Evolutionary conservation across 345 rosid genomes (phyloP).

Genomic region (Salix udensis): DNA sequence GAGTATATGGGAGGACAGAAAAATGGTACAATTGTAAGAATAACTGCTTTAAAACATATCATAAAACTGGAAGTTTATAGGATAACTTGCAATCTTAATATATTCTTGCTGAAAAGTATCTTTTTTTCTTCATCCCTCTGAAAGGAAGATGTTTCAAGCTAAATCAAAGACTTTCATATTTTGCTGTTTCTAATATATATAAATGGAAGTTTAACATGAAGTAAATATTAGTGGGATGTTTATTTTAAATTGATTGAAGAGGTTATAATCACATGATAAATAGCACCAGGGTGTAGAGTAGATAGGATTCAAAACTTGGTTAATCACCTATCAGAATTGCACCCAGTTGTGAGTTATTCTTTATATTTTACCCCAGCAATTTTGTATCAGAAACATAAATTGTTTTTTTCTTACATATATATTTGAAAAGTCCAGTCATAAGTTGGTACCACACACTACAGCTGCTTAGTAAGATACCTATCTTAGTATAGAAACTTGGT

Average conservation of each 20-base stretch:
- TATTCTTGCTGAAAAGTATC: neutral
- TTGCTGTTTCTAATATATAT: neutral
- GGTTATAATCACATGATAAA: neutral
- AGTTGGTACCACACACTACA: neutral
- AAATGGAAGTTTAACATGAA: neutral
- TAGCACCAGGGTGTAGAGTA: neutral
- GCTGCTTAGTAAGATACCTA: constrained; percentile 38
- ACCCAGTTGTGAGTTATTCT: neutral
- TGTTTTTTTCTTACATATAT: too few species aligned
- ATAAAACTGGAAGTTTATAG: neutral
- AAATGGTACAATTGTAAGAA: neutral
- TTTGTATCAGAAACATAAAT: neutral
- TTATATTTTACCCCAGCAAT: neutral
- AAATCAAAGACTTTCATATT: neutral
- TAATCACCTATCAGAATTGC: neutral
- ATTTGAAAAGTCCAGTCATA: neutral
- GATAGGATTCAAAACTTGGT: neutral
- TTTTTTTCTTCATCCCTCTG: neutral
- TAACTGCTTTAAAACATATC: neutral
- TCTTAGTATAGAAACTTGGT: constrained; percentile 19
- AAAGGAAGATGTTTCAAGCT: neutral
- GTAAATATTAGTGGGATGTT: neutral
- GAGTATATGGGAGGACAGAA: neutral
- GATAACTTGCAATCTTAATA: neutral
- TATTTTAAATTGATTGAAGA: neutral